A percentile compares a stretch with the other conserved stretches of the same genome.
Evolutionary conservation across 352 stramenopile species (phyloP).

Genomic region (Aphanomyces astaci): DNA sequence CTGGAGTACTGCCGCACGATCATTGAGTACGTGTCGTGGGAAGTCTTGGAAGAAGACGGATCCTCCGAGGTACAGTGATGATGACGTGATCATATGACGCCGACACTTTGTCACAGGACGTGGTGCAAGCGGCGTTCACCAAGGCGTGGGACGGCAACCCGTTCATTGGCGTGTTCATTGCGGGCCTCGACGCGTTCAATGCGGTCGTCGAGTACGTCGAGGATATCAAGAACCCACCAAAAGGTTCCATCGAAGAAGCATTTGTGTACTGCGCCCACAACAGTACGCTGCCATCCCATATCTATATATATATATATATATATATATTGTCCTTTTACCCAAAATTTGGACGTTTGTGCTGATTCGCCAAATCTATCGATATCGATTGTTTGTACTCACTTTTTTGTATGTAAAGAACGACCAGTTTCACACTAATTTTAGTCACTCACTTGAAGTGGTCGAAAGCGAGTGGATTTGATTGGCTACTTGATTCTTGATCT

Average conservation of each 20-base stretch:
- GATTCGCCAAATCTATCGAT: too few relatives aligned
- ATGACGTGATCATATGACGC: neutral
- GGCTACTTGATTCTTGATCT: too few relatives aligned
- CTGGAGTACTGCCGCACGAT: slow-evolving; percentile 78
- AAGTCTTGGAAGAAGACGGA: slow-evolving; percentile 73
- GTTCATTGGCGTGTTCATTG: slow-evolving; percentile 77
- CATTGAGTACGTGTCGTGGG: slow-evolving; percentile 83
- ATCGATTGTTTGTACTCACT: too few relatives aligned
- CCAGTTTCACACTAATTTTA: too few relatives aligned
- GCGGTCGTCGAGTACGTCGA: slow-evolving; percentile 77
- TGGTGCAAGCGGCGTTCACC: slow-evolving; percentile 59
- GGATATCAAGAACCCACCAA: slow-evolving; percentile 57
- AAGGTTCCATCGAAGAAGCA: slow-evolving; percentile 76
- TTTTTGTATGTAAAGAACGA: too few relatives aligned
- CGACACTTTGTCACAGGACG: slow-evolving; percentile 24
- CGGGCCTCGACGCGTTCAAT: slow-evolving; percentile 70
- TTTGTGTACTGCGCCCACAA: slow-evolving; percentile 73
- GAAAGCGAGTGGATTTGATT: too few relatives aligned
- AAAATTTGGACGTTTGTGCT: too few relatives aligned
- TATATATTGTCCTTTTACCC: too few relatives aligned
- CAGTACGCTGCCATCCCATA: too few relatives aligned
- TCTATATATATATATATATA: too few relatives aligned
- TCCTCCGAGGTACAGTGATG: slow-evolving; percentile 42
- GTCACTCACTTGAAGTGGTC: too few relatives aligned
- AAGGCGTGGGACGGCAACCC: slow-evolving; percentile 69